Base-by-base conservation (phyloP, 148 eudicot species). In the Mesembryanthemum crystallinum region DNA sequence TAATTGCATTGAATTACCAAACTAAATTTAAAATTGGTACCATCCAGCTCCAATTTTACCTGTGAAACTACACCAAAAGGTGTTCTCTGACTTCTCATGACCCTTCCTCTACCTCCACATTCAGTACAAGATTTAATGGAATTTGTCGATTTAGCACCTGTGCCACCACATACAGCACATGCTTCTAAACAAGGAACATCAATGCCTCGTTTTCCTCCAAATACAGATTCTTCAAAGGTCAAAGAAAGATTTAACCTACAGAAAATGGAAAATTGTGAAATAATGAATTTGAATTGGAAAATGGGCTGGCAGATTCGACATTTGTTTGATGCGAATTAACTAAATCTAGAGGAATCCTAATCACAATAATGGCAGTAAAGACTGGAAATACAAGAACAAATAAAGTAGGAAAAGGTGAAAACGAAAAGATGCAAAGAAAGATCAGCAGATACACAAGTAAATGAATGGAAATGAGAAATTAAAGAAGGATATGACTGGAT, bases 11-110 rank as follows among this genome's bases (percentile, higher is more conserved):
- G 59, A 25, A 69, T 69, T n/a, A 52, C 14, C 67, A 30, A 3
- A 29, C 20, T 17, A 35, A 29, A 15, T 59, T 32, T 18, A 59
- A n/a, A 21, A 3, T 24, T 72, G 37, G 30, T n/a, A 60, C 49
- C 75, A 23, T 28, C 45, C 37, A 49, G 29, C 27, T 63, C 23
- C 23, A n/a, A 30, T 45, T 60, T 57, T 88, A 91, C 98, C 98
- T 91, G 91, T 73, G 98, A 94, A 83, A 89, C 87, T 42, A 89
- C 77, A 72, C 98, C 98, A 84, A 94, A 94, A 49, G 97, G 98
- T 60, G 98, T 94, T 79, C 82, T 90, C 84, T 91, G 92, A 79
- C 83, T 89, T 85, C 83, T 88, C 75, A 82, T 64, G 65, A 87
- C 80, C 78, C 87, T 88, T 75, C 98, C 98, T 83, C 90, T 91